A percentile compares a stretch with the other conserved stretches of the same genome.
These are phyloP conservation scores for Dianthus caryophyllus DNA, from an alignment of 148 eudicot species.

Conservation along the genomic window DNA sequence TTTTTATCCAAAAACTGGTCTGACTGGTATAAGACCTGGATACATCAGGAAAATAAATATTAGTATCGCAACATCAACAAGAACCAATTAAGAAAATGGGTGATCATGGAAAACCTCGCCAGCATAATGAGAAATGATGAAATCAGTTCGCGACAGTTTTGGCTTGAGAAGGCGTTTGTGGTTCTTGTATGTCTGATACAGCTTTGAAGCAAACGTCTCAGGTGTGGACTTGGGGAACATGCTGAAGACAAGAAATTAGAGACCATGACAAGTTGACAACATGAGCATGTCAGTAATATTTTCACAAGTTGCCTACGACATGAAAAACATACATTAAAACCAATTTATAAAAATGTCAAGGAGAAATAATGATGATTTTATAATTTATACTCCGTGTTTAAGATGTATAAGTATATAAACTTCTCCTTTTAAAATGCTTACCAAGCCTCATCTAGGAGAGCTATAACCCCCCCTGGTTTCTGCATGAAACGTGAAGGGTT, in stretches of 20 bases:
- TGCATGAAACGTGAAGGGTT: constrained; percentile 34
- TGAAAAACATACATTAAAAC: background rate
- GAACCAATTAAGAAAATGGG: background rate
- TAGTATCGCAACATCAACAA: constrained; percentile 5
- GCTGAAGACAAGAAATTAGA: constrained; percentile 40
- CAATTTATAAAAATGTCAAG: background rate
- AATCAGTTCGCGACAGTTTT: constrained; percentile 88
- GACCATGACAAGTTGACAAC: constrained; percentile 8
- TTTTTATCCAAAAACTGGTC: constrained; percentile 98
- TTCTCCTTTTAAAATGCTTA: constrained; percentile 27
- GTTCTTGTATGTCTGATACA: constrained; percentile 80
- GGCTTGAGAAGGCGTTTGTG: constrained; percentile 94
- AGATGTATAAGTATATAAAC: background rate
- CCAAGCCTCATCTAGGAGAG: constrained; percentile 99
- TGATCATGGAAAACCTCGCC: constrained; percentile 63
- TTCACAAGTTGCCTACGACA: constrained; percentile 3
- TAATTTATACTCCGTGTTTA: background rate
- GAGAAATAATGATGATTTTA: background rate
- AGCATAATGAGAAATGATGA: constrained; percentile 89
- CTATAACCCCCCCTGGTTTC: constrained; percentile 96
- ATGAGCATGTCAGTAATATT: constrained; percentile 16
- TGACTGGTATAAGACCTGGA: constrained; percentile 87
- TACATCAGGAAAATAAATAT: constrained; percentile 9
- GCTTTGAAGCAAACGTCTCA: constrained; percentile 92
- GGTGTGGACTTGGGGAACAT: constrained; percentile 99